Base-by-base conservation (phyloP, 441 rosid genomes). In the Erodium texanum region DNA sequence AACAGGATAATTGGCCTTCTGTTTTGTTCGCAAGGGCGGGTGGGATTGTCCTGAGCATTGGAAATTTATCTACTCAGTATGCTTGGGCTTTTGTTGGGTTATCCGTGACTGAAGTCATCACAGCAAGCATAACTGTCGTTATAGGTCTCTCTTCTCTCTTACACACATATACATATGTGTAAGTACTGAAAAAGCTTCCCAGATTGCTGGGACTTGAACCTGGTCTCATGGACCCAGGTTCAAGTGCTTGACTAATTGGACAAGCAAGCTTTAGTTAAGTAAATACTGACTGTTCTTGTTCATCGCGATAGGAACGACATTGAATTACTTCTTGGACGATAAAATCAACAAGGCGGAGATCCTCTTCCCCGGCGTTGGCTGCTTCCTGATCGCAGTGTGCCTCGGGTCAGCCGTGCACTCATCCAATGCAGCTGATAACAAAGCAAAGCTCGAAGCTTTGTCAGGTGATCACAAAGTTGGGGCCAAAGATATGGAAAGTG, bases 21-120 rank as follows among this genome's bases (percentile, higher is more conserved):
- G 86, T 87, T 68, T 67, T 88, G 86, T 92, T 90, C 76, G 98
- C 98, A 62, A 79, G 87, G 87, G 88, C 74, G 16, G 90, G 96
- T 52, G 97, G 96, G 41, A 23, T 86, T 32, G 82, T 83, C 68
- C 90, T 90, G 41, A 83, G 92, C 80, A 71, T 90, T 3, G 98
- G 97, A 43, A 93, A 87, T 76, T 76, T 93, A 29, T 71, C 88
- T 41, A 82, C 93, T 23, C 97, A 87, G 72, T 90, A 93, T 76
- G 96, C 97, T 34, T 84, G 84, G 85, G 92, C 96, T 66, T 84
- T 84, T 75, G 88, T 87, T 65, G 97, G 98, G 38, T 81, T 92
- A 74, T 88, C 96, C 3, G 86, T 90, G 41, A 85, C 95, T 59
- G 89, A 86, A 82, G 98, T 89, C 23, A 80, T 92, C 67, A 73